These are phyloP conservation scores for Fusarium mangiferae DNA, from an alignment of 2,329 filamentous ascomycete genomes.

Conservation along the genomic window DNA sequence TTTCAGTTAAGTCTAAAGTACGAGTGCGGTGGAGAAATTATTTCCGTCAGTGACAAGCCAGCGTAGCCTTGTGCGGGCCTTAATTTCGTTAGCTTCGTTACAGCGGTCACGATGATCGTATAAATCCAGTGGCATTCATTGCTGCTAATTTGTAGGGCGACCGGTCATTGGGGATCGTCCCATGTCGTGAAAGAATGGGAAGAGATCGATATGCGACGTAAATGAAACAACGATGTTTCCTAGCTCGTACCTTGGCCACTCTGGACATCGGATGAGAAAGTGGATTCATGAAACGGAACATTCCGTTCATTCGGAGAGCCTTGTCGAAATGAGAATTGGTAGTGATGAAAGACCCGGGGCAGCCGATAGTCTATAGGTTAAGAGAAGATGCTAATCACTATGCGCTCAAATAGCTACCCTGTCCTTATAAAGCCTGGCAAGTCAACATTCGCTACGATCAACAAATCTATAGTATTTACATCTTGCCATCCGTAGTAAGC, in stretches of 20 bases:
- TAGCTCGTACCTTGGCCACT: too few relatives aligned
- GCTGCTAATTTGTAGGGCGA: accelerated
- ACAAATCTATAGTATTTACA: too few relatives aligned
- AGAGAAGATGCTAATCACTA: too few relatives aligned
- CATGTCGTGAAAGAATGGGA: accelerated
- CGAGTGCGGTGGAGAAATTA: background rate
- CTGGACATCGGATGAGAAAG: background rate
- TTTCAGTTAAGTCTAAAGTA: background rate
- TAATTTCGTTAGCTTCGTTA: background rate
- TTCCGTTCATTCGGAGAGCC: background rate
- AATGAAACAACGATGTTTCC: background rate
- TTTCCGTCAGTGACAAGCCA: background rate
- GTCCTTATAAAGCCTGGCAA: accelerated
- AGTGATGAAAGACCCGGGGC: too few relatives aligned
- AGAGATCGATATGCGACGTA: accelerated
- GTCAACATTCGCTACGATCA: too few relatives aligned
- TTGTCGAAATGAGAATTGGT: accelerated
- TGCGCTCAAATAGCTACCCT: background rate
- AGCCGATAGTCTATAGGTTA: too few relatives aligned
- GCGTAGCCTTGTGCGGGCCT: background rate
- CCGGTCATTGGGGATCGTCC: background rate
- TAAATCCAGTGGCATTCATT: background rate
- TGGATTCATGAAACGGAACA: background rate
- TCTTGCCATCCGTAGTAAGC: too few relatives aligned
- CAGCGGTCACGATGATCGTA: too few relatives aligned